Evolutionary conservation across 805 yeast species (phyloP).

Genomic region (Helenozyma rhizophorensis): DNA sequence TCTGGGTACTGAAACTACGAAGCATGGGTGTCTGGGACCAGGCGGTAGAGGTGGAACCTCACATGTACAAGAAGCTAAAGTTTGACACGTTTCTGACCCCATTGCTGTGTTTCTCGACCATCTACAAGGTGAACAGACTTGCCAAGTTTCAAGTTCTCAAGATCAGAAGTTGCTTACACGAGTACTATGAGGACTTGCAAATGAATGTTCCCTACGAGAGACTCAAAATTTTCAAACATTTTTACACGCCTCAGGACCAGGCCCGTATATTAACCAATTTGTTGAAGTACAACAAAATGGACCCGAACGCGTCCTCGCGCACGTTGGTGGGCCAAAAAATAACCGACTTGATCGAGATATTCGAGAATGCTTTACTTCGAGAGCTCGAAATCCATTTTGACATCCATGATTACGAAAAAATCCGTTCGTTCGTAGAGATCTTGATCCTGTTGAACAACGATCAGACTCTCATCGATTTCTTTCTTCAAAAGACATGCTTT

Average conservation of each 20-base stretch:
- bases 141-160: slow-evolving; percentile 37
- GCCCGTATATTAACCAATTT: slow-evolving; percentile 42
- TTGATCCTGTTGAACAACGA: slow-evolving; percentile 34
- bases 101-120: slow-evolving; percentile 30
- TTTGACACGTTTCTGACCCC: slow-evolving; percentile 21
- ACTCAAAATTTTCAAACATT: slow-evolving; percentile 43
- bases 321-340: slow-evolving; percentile 38
- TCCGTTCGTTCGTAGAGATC: slow-evolving; percentile 32
- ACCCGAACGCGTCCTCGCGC: slow-evolving; percentile 25
- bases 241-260: slow-evolving; percentile 48
- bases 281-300: slow-evolving; percentile 34
- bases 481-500: slow-evolving; percentile 38
- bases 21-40: slow-evolving; percentile 36
- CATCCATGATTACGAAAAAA: slow-evolving; percentile 38
- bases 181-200: slow-evolving; percentile 45
- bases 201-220: slow-evolving; percentile 37
- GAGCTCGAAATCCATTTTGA: slow-evolving; percentile 63
- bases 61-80: neutral
- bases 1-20: slow-evolving; percentile 36
- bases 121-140: slow-evolving; percentile 20
- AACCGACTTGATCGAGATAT: slow-evolving; percentile 57
- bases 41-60: slow-evolving; percentile 1
- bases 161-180: slow-evolving; percentile 36
- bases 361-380: slow-evolving; percentile 63
- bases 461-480: slow-evolving; percentile 41